A percentile compares a stretch with the other conserved stretches of the same genome.
These are phyloP conservation scores for Yamadazyma philogaea DNA, from an alignment of 805 yeast species.

Conservation along the genomic window DNA sequence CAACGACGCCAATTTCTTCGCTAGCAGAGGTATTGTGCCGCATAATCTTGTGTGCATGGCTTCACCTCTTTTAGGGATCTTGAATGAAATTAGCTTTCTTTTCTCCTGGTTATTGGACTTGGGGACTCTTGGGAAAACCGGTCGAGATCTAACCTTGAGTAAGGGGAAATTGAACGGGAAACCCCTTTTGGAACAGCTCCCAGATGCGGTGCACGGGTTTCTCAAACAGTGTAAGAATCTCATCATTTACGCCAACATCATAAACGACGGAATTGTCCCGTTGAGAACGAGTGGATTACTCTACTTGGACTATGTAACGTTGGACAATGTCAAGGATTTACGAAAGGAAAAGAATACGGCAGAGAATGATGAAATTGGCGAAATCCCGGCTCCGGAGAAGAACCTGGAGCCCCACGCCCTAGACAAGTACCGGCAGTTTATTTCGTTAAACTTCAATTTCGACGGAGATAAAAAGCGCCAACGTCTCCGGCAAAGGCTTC, in stretches of 20 bases:
- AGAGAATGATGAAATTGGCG: slow-evolving; percentile 21
- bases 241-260: slow-evolving; percentile 42
- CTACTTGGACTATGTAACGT: slow-evolving; percentile 41
- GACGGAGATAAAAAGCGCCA: slow-evolving; percentile 8
- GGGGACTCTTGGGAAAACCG: slow-evolving; percentile 45
- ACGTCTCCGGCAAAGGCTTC: slow-evolving; percentile 18
- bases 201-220: slow-evolving; percentile 36
- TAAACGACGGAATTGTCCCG: slow-evolving; percentile 47
- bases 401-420: slow-evolving; percentile 4
- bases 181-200: slow-evolving; percentile 38
- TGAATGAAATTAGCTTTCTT: slow-evolving; percentile 38
- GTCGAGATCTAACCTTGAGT: slow-evolving; percentile 42
- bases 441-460: slow-evolving; percentile 18
- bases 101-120: slow-evolving; percentile 41
- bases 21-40: slow-evolving; percentile 24
- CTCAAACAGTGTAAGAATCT: slow-evolving; percentile 29
- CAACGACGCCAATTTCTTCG: slow-evolving; percentile 27
- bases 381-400: slow-evolving; percentile 25
- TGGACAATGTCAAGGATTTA: slow-evolving; percentile 36
- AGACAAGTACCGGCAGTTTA: slow-evolving; percentile 17
- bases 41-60: slow-evolving; percentile 39
- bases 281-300: slow-evolving; percentile 41
- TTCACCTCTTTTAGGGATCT: slow-evolving; percentile 40
- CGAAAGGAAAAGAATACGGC: slow-evolving; percentile 14
- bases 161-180: slow-evolving; percentile 28